These are phyloP conservation scores for Calonectria hongkongensis DNA, from an alignment of 2,329 filamentous ascomycete species.

Conservation along the genomic window DNA sequence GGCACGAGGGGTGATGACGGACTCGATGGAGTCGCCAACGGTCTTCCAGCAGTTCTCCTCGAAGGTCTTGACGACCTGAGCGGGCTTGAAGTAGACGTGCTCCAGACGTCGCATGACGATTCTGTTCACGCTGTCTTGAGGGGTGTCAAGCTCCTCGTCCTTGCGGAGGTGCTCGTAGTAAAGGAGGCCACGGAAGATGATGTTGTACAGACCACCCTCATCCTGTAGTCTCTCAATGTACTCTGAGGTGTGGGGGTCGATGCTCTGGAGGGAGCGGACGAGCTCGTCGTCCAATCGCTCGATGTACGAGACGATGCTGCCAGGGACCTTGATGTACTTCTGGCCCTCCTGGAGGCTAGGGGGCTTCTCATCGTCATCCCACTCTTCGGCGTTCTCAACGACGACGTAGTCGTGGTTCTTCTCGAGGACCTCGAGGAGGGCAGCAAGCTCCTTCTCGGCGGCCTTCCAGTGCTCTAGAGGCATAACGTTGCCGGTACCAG, in stretches of 20 bases:
- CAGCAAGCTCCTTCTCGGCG: slow-evolving; percentile 89
- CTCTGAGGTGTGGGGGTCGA: slow-evolving; percentile 98
- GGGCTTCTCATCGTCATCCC: slow-evolving; percentile 98
- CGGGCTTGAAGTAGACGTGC: slow-evolving; percentile 99
- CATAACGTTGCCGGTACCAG: slow-evolving; percentile 87
- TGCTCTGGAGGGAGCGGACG: slow-evolving; percentile 95
- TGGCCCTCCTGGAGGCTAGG: slow-evolving; percentile 84
- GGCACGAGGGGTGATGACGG: slow-evolving; percentile 85
- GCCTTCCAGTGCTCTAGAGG: slow-evolving; percentile 97
- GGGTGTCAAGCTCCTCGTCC: slow-evolving; percentile 80
- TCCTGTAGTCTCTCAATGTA: slow-evolving; percentile 97
- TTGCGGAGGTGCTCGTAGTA: slow-evolving; percentile 90
- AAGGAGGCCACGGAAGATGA: slow-evolving; percentile 89
- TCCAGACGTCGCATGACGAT: slow-evolving; percentile 95
- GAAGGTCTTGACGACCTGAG: slow-evolving; percentile 92
- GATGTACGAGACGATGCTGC: slow-evolving; percentile 94
- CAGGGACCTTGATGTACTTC: slow-evolving; percentile 91
- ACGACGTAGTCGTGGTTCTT: slow-evolving; percentile 88
- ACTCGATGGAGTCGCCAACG: slow-evolving; percentile 82
- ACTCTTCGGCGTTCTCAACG: slow-evolving; percentile 94
- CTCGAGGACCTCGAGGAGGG: slow-evolving; percentile 87
- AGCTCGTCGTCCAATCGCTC: slow-evolving; percentile 98
- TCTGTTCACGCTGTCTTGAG: slow-evolving; percentile 93
- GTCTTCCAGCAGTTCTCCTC: slow-evolving; percentile 96
- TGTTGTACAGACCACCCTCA: slow-evolving; percentile 92